Conservation (phyloP, 495 filamentous ascomycete genomes). For the Lindgomyces ingoldianus region DNA sequence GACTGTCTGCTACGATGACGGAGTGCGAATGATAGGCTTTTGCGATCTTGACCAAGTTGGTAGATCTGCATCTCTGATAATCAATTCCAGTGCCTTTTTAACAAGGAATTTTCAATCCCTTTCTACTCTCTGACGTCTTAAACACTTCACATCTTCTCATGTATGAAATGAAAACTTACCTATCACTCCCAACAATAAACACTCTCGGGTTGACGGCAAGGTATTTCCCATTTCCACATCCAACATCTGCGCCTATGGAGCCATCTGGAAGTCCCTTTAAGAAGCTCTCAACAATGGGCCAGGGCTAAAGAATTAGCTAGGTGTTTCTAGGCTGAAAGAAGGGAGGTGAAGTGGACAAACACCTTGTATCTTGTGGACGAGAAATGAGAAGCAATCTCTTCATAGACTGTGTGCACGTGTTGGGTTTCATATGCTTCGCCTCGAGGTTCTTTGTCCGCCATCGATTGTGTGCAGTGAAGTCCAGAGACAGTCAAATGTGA, state of each 20-base stretch:
- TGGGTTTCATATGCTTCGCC: constrained; percentile 69
- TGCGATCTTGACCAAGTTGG: constrained; percentile 75
- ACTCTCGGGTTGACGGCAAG: constrained; percentile 72
- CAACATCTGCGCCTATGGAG: constrained; percentile 85
- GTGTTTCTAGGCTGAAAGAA: too few species aligned
- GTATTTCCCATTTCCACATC: constrained; percentile 97
- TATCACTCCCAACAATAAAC: constrained; percentile 84
- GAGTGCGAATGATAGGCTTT: constrained; percentile 60
- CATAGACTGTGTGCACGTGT: constrained; percentile 91
- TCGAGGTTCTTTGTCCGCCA: constrained; percentile 8
- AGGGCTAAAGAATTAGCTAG: constrained; percentile 58
- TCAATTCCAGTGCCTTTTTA: not conserved
- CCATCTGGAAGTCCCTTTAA: constrained; percentile 66
- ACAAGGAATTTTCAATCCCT: not conserved
- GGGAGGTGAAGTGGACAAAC: constrained; percentile 25
- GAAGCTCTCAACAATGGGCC: constrained; percentile 88
- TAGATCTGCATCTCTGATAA: constrained; percentile 53
- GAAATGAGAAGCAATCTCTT: constrained; percentile 92
- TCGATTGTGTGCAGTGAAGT: not conserved
- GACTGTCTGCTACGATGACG: constrained; percentile 71
- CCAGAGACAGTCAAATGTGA: not conserved
- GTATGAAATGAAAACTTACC: constrained; percentile 52
- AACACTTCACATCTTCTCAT: not conserved
- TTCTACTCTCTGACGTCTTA: not conserved
- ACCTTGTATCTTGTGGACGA: constrained; percentile 93